phyloP scores from a whole-genome alignment of 1,284 basidiomycete genomes.

The Ustilago shanxiensis region DNA sequence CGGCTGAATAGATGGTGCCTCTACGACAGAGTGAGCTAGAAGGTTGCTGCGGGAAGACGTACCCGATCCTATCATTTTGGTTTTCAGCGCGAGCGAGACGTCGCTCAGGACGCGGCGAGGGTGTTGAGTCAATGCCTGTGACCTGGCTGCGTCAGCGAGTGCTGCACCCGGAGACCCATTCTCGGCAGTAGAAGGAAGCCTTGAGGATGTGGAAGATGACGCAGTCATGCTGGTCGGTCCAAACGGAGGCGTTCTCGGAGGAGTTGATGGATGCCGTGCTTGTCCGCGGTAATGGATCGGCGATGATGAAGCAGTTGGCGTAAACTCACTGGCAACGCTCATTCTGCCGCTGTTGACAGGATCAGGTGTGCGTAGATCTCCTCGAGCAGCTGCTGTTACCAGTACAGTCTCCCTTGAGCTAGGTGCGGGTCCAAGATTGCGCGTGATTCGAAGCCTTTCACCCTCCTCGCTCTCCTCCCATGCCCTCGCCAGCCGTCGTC shows the following conservation, averaged over 20 bases:
- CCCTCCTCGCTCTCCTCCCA: slow-evolving; percentile 66
- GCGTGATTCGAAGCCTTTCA: slow-evolving; percentile 40
- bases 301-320: slow-evolving; percentile 35
- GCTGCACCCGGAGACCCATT: slow-evolving; percentile 16
- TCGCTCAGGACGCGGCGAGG: slow-evolving; percentile 58
- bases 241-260: slow-evolving; percentile 43
- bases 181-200: slow-evolving; percentile 11
- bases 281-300: slow-evolving; percentile 40
- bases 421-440: slow-evolving; percentile 31
- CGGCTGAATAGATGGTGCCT: neutral
- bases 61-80: slow-evolving; percentile 7
- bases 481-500: slow-evolving; percentile 58
- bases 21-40: slow-evolving; percentile 5
- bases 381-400: slow-evolving; percentile 8
- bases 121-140: slow-evolving; percentile 23
- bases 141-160: slow-evolving; percentile 16
- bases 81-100: slow-evolving; percentile 53
- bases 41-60: slow-evolving; percentile 8
- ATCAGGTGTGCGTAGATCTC: slow-evolving; percentile 34
- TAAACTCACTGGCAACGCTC: slow-evolving; percentile 46
- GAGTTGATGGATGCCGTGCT: slow-evolving; percentile 44
- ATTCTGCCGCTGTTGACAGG: slow-evolving; percentile 39
- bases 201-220: slow-evolving; percentile 45
- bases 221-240: slow-evolving; percentile 29
- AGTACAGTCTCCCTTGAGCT: slow-evolving; percentile 12